A percentile compares a stretch with the other conserved stretches of the same genome.
Evolutionary conservation across 2,329 filamentous ascomycete species (phyloP).

Genomic region (Aspergillus nomiae): DNA sequence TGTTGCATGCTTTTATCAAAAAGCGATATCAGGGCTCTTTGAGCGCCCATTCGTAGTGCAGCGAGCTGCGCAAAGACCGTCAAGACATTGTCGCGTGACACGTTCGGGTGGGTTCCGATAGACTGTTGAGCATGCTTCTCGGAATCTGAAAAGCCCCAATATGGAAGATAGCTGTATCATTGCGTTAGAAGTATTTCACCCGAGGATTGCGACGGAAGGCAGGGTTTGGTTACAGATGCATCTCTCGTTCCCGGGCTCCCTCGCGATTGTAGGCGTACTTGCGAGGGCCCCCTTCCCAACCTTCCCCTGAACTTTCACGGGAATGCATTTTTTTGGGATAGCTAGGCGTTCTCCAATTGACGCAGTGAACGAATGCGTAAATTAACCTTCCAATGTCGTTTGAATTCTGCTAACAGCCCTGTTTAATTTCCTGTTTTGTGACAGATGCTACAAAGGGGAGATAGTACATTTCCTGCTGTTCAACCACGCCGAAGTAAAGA

Average conservation of each 20-base stretch:
- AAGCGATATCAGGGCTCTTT: slow-evolving; percentile 29
- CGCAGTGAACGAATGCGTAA: not conserved
- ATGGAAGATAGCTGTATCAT: slow-evolving; percentile 20
- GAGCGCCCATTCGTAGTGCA: slow-evolving; percentile 24
- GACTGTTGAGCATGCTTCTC: slow-evolving; percentile 23
- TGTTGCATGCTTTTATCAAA: slow-evolving; percentile 30
- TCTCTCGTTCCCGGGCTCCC: slow-evolving; percentile 22
- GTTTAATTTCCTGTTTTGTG: not conserved
- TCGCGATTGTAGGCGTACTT: slow-evolving; percentile 24
- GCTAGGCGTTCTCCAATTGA: not conserved
- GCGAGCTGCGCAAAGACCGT: slow-evolving; percentile 33
- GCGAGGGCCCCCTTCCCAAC: slow-evolving; percentile 14
- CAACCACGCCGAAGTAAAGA: not conserved
- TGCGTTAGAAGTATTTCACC: not conserved
- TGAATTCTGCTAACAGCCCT: not conserved
- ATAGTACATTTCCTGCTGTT: not conserved
- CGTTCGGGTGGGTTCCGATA: slow-evolving; percentile 15
- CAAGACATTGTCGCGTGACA: slow-evolving; percentile 23
- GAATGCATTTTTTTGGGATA: not conserved
- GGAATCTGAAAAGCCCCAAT: slow-evolving; percentile 21
- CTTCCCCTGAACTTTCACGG: not conserved
- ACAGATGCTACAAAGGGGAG: not conserved
- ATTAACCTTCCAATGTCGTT: not conserved
- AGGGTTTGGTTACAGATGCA: slow-evolving; percentile 17
- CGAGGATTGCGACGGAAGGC: not conserved